Percentiles rank a stretch among this genome's conserved stretches.
Conservation (phyloP, 345 rosid species). For the Ceriops decandra region DNA sequence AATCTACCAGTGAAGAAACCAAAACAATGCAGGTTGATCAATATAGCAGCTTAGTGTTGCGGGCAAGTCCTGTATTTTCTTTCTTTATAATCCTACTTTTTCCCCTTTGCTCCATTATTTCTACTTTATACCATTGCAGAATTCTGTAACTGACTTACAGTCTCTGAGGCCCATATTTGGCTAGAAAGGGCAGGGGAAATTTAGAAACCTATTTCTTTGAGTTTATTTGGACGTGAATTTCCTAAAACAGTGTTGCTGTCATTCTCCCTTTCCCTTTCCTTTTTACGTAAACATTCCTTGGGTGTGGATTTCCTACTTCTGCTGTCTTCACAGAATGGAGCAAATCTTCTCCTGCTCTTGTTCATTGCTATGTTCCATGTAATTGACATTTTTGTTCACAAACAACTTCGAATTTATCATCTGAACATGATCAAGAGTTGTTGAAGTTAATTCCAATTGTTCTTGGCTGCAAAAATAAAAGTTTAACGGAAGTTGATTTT, state of each 20-base stretch:
- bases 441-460: slow-evolving; percentile 57
- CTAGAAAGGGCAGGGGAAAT: too few relatives aligned
- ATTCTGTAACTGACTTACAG: too few relatives aligned
- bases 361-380: neutral
- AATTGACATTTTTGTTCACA: slow-evolving; percentile 32
- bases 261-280: too few relatives aligned
- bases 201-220: too few relatives aligned
- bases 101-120: neutral
- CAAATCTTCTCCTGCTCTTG: neutral
- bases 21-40: slow-evolving; percentile 60
- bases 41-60: slow-evolving; percentile 81
- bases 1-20: slow-evolving; percentile 44
- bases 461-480: slow-evolving; percentile 52
- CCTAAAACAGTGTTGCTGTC: too few relatives aligned
- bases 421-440: slow-evolving; percentile 58
- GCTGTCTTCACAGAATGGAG: neutral
- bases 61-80: slow-evolving; percentile 42
- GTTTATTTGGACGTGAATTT: too few relatives aligned
- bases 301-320: neutral
- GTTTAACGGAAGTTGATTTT: slow-evolving; percentile 36
- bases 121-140: neutral
- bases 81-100: neutral
- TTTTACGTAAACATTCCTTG: neutral
- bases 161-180: too few relatives aligned
- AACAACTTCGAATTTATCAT: slow-evolving; percentile 69